Base-by-base conservation (phyloP, 2,329 filamentous ascomycete genomes). In the Hirsutella minnesotensis region DNA sequence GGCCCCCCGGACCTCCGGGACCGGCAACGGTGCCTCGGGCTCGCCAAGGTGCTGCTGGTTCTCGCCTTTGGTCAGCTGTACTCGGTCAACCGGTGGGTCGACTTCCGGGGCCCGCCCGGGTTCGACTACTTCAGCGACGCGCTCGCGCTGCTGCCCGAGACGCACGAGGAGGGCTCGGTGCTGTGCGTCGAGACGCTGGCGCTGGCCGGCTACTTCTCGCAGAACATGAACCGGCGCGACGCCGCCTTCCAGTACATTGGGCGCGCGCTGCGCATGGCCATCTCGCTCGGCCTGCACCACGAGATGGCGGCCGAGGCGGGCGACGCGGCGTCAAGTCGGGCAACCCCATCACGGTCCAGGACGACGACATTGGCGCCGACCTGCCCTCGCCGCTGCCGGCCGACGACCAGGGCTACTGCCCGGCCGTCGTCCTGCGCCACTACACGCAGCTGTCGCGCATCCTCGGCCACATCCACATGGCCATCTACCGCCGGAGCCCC, bases 61-160 rank as follows among this genome's bases (percentile, higher is more conserved):
- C 58, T 77, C 9, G 71, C 73, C 0, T 74, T 73, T 49, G 73
- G 73, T 0, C 67, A 75, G 47, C 63, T 76, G 49, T 77, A 77
- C 51, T 74, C 70, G 3, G 64, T 77, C 39, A 77, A 77, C 47
- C 70, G 75, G 42, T 73, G 69, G 68, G 66, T 69, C 1, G 65
- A 66, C 38, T 65, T 64, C 49, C 65, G 70, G 34, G 69, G 72
- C 0, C 73, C 73, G 0, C 73, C 73, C 0, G 73, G 73, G 0
- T 76, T 76, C 50, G 64, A 67, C 13, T 77, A 72, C 47, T 77
- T 77, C 52, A 66, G 66, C 18, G 62, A 69, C 41, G 70, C 72
- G 0, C 48, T 76, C 21, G 64, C 66, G 21, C 64, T 75, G 4
- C 58, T 77, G 18, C 73, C 73, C 1, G 72, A 75, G 38, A 64